Evolutionary conservation across 2,329 filamentous ascomycete species (phyloP).

Genomic region (Trichoderma citrinoviride): DNA sequence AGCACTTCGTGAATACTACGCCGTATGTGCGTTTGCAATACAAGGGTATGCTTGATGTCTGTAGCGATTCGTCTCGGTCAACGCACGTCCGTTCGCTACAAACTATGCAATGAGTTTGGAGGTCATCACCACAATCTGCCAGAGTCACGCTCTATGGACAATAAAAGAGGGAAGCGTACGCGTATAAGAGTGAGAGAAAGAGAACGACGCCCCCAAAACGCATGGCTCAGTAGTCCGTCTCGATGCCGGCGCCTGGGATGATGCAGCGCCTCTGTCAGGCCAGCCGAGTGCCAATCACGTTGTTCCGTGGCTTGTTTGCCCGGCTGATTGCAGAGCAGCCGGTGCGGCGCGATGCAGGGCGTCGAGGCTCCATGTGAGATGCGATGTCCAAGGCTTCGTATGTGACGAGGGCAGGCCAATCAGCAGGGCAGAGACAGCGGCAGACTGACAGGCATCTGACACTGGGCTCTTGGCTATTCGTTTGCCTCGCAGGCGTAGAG

Average conservation of each 20-base stretch:
- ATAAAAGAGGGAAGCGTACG: not conserved
- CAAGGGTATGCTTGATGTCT: too few species aligned
- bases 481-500: not conserved
- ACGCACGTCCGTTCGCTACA: too few species aligned
- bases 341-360: conserved; percentile 15
- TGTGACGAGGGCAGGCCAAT: not conserved
- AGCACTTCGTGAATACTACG: too few species aligned
- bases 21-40: too few species aligned
- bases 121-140: too few species aligned
- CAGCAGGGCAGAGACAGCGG: not conserved
- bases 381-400: not conserved
- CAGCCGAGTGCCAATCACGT: conserved; percentile 9
- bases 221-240: not conserved
- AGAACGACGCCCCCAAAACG: not conserved
- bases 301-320: not conserved
- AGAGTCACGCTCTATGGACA: not conserved
- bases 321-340: conserved; percentile 6
- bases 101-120: too few species aligned
- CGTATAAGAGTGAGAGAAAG: not conserved
- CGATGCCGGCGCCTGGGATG: not conserved
- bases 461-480: not conserved
- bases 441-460: not conserved
- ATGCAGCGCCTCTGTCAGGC: not conserved
- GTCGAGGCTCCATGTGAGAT: not conserved
- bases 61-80: too few species aligned